phyloP scores from a whole-genome alignment of 1,139 yeast genomes.

The Schwanniomyces etchellsii region DNA sequence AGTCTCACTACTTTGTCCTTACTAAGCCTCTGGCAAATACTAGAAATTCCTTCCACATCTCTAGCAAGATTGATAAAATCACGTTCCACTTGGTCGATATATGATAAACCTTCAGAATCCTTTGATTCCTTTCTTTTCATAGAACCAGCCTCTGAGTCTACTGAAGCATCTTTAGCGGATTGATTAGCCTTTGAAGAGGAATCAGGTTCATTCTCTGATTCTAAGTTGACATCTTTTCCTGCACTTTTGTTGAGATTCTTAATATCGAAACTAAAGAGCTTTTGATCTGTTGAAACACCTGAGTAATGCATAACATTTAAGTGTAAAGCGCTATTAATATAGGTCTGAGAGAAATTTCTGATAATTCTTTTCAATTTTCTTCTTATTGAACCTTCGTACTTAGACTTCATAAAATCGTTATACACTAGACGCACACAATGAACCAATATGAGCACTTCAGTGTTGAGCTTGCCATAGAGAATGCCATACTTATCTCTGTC shows the following conservation, averaged over 20 bases:
- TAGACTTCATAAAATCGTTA: slow-evolving; percentile 41
- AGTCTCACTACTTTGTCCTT: slow-evolving; percentile 26
- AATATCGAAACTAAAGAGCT: slow-evolving; percentile 29
- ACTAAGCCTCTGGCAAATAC: slow-evolving; percentile 26
- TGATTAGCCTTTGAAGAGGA: too few relatives aligned
- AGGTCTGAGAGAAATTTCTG: slow-evolving; percentile 51
- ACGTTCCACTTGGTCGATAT: slow-evolving; percentile 30
- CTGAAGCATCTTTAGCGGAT: not conserved
- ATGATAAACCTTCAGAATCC: slow-evolving; percentile 12
- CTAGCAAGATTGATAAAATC: slow-evolving; percentile 30
- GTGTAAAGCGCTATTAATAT: slow-evolving; percentile 53
- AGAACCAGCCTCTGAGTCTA: too few relatives aligned
- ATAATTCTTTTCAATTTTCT: slow-evolving; percentile 47
- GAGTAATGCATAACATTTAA: slow-evolving; percentile 33
- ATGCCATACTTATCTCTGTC: slow-evolving; percentile 47
- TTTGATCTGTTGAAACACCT: slow-evolving; percentile 5
- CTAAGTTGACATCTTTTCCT: not conserved
- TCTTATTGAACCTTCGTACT: slow-evolving; percentile 40
- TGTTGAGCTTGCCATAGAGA: slow-evolving; percentile 47
- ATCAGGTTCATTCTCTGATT: too few relatives aligned
- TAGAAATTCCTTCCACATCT: slow-evolving; percentile 24
- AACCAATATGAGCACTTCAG: slow-evolving; percentile 42
- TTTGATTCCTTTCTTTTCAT: not conserved
- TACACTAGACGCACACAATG: slow-evolving; percentile 48
- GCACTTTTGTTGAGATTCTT: not conserved